phyloP scores from a whole-genome alignment of 176 grass and related monocot genomes.

The Bothriochloa decipiens region DNA sequence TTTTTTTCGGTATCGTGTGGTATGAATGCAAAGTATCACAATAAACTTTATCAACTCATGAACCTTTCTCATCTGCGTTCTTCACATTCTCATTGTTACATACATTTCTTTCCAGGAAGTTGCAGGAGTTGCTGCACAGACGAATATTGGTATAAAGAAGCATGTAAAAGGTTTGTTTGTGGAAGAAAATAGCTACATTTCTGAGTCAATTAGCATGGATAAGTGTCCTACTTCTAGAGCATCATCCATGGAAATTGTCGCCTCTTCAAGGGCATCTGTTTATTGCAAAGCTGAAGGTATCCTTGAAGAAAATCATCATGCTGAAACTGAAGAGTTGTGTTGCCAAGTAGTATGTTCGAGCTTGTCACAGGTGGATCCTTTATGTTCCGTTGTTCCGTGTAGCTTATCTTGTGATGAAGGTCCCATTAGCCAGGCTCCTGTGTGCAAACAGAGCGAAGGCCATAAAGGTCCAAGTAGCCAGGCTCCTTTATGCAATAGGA shows the following conservation, averaged over 20 bases:
- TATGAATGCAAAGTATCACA: conserved; percentile 18
- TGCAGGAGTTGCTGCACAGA: conserved; percentile 29
- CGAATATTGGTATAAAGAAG: conserved; percentile 53
- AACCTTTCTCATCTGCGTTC: neutral
- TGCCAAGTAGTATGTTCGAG: conserved; percentile 52
- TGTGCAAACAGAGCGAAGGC: conserved; percentile 18
- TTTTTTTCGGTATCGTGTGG: neutral
- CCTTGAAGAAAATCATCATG: conserved; percentile 38
- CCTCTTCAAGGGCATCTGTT: conserved; percentile 68
- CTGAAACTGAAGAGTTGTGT: conserved; percentile 29
- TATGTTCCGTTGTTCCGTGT: conserved; percentile 88
- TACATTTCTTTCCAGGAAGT: conserved; percentile 54
- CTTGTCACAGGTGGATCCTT: conserved; percentile 63
- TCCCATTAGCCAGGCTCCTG: conserved; percentile 3
- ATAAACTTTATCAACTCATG: conserved; percentile 10
- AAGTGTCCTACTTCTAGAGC: conserved; percentile 41
- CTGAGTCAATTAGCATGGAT: conserved; percentile 69
- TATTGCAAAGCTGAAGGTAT: conserved; percentile 32
- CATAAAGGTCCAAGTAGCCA: conserved; percentile 20
- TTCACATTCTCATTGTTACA: conserved; percentile 21
- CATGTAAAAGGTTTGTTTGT: conserved; percentile 54
- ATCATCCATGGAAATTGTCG: conserved; percentile 59
- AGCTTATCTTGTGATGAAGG: conserved; percentile 67
- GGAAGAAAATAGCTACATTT: conserved; percentile 85
- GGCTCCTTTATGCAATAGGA: conserved; percentile 2